A percentile compares a stretch with the other conserved stretches of the same genome.
Conservation (phyloP, 345 rosid genomes). For the Syzygium oleosum region DNA sequence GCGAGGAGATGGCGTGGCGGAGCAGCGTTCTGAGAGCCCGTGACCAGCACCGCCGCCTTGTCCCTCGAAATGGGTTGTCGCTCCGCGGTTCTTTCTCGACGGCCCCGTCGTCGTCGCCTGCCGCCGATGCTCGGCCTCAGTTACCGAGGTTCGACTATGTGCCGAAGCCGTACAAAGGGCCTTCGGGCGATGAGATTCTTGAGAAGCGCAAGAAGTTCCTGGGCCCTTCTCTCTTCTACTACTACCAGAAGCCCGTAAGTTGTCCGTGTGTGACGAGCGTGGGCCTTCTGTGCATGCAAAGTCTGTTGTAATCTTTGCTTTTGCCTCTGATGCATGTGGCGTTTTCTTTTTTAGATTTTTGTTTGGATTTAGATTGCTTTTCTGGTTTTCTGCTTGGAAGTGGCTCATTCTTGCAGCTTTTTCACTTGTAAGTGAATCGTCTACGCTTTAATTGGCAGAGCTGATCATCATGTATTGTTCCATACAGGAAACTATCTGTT, state of each 20-base stretch:
- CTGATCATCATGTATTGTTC: background rate
- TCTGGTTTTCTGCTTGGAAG: background rate
- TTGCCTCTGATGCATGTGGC: background rate
- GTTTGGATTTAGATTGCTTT: background rate
- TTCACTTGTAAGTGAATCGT: background rate
- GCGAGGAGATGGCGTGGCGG: slow-evolving; percentile 31
- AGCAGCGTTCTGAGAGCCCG: slow-evolving; percentile 17
- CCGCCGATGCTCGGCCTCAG: slow-evolving; percentile 24
- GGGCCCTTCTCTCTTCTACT: slow-evolving; percentile 86
- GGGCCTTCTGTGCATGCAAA: background rate
- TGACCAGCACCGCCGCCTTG: background rate
- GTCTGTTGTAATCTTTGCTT: background rate
- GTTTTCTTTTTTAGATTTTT: background rate
- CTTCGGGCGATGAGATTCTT: slow-evolving; percentile 57
- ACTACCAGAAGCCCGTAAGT: slow-evolving; percentile 82
- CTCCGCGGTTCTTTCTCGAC: slow-evolving; percentile 5
- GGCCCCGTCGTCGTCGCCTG: background rate
- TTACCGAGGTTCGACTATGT: slow-evolving; percentile 62
- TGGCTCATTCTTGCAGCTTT: background rate
- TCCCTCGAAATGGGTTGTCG: background rate
- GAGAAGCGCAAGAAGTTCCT: slow-evolving; percentile 72
- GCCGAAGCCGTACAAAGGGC: slow-evolving; percentile 74
- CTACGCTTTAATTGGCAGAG: background rate
- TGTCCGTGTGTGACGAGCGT: background rate
- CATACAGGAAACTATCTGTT: background rate